Base-by-base conservation (phyloP, 306 rosid genomes). In the Prunus salicina region DNA sequence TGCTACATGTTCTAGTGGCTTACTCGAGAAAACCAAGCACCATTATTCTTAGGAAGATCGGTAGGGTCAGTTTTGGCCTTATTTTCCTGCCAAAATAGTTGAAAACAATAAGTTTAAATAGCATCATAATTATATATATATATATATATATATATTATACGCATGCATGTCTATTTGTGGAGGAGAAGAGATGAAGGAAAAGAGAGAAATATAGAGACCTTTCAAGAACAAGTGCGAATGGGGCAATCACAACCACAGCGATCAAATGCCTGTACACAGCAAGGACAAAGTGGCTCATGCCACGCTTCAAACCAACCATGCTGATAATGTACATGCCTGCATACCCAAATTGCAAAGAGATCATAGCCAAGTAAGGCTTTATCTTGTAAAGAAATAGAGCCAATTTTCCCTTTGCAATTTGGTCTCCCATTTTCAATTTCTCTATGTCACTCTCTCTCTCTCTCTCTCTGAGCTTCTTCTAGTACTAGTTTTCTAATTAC, bases 311-410 rank as follows among this genome's bases (percentile, higher is more conserved):
- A 5, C 97, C 91, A 3, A 91, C 93, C 73, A 86, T 91, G 4
- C 97, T 92, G 77, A 96, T 91, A 67, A 96, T 91, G 81, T 86
- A 92, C 99, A 96, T 96, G 0, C 99, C 99, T 2, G 99, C 99
- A 16, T 89, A 91, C 12, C 99, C 99, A 13, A 96, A 96, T 73
- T 92, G 97, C 25, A 92, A 87, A 61, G 88, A 92, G 70, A 91
- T 84, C 90, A 91, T 90, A 6, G 93, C 99, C 84, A 91, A 85
- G 86, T 96, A 96, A 49, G 98, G 98, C 73, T 89, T 91, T n/a
- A 88, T 82, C 76, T 77, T 94, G 63, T 82, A 79, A 64, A 89
- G 12, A 22, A 80, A 74, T 10, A 18, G 4, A 74, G 10, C 13
- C 49, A 28, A 10, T 28, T 38, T 74, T 12, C 41, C 49, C 3